Evolutionary conservation across 2,329 filamentous ascomycete species (phyloP).

Genomic region (Scleromitrula shiraiana): DNA sequence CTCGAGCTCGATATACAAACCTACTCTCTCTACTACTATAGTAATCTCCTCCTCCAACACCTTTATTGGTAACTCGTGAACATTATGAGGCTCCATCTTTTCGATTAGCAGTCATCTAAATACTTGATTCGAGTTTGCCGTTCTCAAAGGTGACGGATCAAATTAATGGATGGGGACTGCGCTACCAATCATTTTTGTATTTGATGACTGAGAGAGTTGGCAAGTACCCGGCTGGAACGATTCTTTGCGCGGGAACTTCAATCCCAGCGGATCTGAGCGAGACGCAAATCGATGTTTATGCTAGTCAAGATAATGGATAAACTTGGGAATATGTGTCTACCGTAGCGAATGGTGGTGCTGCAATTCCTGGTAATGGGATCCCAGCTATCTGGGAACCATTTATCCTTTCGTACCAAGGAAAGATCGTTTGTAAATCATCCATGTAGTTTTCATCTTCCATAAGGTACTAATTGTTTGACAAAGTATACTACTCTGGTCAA

Average conservation of each 20-base stretch:
- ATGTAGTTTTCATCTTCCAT: neutral
- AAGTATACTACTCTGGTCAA: constrained; percentile 63
- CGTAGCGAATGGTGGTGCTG: constrained; percentile 52
- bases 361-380: constrained; percentile 50
- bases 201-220: constrained; percentile 51
- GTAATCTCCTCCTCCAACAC: no score
- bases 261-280: constrained; percentile 44
- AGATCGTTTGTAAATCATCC: constrained; percentile 38
- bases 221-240: constrained; percentile 51
- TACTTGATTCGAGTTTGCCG: no score
- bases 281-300: constrained; percentile 64
- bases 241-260: constrained; percentile 45
- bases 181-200: constrained; percentile 64
- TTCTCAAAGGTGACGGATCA: constrained; percentile 56
- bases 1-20: no score
- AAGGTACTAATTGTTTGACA: neutral
- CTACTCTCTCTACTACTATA: no score
- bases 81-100: no score
- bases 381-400: constrained; percentile 70
- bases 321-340: constrained; percentile 62
- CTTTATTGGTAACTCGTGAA: no score
- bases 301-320: constrained; percentile 47
- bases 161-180: constrained; percentile 55
- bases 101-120: no score
- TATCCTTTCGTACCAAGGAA: constrained; percentile 48